A percentile compares a stretch with the other conserved stretches of the same genome.
Evolutionary conservation across 2,329 filamentous ascomycete genomes (phyloP).

Genomic region (Ophiocordyceps camponoti-rufipedis): DNA sequence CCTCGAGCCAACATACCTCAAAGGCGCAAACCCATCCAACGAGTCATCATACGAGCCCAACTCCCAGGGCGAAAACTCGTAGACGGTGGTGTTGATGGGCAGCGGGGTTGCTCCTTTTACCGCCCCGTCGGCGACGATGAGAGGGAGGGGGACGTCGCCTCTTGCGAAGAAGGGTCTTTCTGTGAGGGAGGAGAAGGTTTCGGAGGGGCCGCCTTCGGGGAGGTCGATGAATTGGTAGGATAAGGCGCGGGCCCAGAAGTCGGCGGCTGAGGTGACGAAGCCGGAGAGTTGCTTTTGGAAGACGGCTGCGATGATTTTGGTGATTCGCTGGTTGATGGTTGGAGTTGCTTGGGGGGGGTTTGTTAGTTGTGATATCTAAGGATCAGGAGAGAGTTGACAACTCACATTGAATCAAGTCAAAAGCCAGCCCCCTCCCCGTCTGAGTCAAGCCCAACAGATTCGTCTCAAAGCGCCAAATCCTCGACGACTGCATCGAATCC

Average conservation of each 20-base stretch:
- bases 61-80: constrained; percentile 48
- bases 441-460: constrained; percentile 17
- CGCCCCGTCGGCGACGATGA: constrained; percentile 24
- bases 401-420: neutral
- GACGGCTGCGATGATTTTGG: constrained; percentile 15
- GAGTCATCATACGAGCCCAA: constrained; percentile 45
- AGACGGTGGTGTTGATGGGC: constrained; percentile 38
- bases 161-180: constrained; percentile 22
- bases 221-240: constrained; percentile 72
- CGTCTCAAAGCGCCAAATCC: constrained; percentile 21
- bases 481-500: constrained; percentile 14
- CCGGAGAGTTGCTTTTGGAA: constrained; percentile 19
- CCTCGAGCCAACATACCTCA: constrained; percentile 39
- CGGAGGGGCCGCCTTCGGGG: constrained; percentile 51
- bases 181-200: constrained; percentile 60
- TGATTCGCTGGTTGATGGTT: neutral
- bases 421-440: neutral
- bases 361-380: too few relatives aligned
- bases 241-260: constrained; percentile 75
- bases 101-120: constrained; percentile 23
- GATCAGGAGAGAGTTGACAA: too few relatives aligned
- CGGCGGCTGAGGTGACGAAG: constrained; percentile 32
- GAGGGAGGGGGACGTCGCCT: constrained; percentile 17
- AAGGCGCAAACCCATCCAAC: constrained; percentile 39
- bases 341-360: neutral